Base-by-base conservation (phyloP, 169 alveolate species). In the Cryptosporidium muris region DNA sequence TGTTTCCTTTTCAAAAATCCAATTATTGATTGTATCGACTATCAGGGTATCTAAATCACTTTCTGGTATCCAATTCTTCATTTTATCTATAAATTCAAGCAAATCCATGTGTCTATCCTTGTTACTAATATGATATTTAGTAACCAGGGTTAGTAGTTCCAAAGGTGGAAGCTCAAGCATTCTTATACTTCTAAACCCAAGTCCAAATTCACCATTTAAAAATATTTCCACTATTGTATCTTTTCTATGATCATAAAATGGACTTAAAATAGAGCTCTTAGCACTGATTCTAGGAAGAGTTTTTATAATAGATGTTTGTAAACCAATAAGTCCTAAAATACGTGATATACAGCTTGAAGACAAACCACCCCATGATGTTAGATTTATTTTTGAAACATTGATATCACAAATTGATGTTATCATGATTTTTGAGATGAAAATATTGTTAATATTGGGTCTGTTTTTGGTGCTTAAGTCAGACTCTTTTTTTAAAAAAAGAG, bases 331-430 rank as follows among this genome's bases (percentile, higher is more conserved):
- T 9, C n/a, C 45, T 3, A 60, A 58, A 43, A 74, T 74, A 45
- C 36, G 54, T 43, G 54, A 51, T 40, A 74, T 16, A 9, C 64
- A 40, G 11, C 12, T 6, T 45, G 40, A 37, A 40, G 85, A 60
- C 11, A 74, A 60, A 8, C 85, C 85, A 1, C 85, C 85, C 85
- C 85, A 74, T 54, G 85, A 68, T 11, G 85, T 42, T 1, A 8
- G 43, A 16, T 74, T 74, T 12, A 74, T 40, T 11, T 58, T 74
- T 12, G 25, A 25, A 4, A 74, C 49, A 12, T 52, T 66, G 16
- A 74, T 53, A 1, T 74, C 85, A 2, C 64, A 60, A n/a, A 74
- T 74, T 58, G 37, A 74, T 12, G 66, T 52, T 40, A 74, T 74
- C 7, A 74, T 66, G 8, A 74, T 38, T 25, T 60, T 58, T 3